Evolutionary conservation across 164 flowering plant species (phyloP).

Genomic region (Tinospora cordifolia): DNA sequence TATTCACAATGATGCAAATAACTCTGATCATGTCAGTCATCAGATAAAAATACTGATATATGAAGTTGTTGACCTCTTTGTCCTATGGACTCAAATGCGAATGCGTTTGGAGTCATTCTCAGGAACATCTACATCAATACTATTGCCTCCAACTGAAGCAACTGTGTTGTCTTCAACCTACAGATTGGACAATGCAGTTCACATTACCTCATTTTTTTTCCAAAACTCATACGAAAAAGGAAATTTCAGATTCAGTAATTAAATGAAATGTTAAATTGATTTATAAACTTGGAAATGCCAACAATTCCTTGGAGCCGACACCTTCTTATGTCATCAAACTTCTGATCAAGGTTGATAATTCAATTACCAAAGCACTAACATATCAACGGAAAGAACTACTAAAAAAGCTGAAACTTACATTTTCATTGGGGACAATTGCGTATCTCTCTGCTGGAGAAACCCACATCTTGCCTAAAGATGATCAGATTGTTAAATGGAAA

Average conservation of each 20-base stretch:
- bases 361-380: no score
- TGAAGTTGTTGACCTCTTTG: not conserved
- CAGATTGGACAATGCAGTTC: constrained; percentile 5
- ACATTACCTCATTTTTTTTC: not conserved
- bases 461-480: constrained; percentile 51
- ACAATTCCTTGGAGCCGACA: no score
- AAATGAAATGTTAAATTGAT: not conserved
- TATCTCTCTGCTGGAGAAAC: constrained; percentile 78
- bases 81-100: constrained; percentile 19
- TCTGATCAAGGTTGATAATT: not conserved
- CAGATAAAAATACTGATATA: not conserved
- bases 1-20: constrained; percentile 11
- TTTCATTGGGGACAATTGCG: constrained; percentile 92
- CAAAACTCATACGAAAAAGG: not conserved
- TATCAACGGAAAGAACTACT: not conserved
- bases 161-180: constrained; percentile 34
- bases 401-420: constrained; percentile 33
- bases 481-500: not conserved
- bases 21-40: constrained; percentile 4
- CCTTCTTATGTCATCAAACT: not conserved
- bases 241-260: not conserved
- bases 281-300: not conserved
- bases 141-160: constrained; percentile 26
- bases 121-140: constrained; percentile 62
- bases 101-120: constrained; percentile 60